A percentile compares a stretch with the other conserved stretches of the same genome.
These are phyloP conservation scores for Panicum virgatum DNA, from an alignment of 202 grass and related monocot genomes.

Conservation along the genomic window DNA sequence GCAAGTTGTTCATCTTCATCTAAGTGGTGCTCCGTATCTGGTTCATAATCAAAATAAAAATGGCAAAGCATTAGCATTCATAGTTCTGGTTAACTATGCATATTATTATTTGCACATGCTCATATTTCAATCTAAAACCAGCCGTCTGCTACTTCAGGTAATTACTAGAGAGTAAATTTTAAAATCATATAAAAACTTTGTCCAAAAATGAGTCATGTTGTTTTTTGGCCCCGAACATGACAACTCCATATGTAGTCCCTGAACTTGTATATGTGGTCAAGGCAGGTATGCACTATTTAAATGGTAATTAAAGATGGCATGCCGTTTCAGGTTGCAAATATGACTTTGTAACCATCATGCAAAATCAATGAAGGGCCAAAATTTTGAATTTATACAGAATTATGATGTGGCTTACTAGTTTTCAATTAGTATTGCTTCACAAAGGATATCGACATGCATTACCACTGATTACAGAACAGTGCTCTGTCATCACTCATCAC, in stretches of 20 bases:
- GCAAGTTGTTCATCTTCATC: slow-evolving; percentile 89
- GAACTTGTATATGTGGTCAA: not conserved
- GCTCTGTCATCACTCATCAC: not conserved
- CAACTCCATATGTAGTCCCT: not conserved
- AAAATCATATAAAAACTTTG: not conserved
- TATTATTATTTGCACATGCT: slow-evolving; percentile 25
- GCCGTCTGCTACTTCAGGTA: slow-evolving; percentile 9
- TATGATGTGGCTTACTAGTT: not conserved
- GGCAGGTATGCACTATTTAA: not conserved
- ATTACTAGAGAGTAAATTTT: slow-evolving; percentile 19
- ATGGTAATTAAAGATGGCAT: not conserved
- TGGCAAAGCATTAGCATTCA: slow-evolving; percentile 13
- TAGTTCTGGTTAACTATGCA: slow-evolving; percentile 1
- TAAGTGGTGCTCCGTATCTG: slow-evolving; percentile 32
- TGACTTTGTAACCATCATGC: not conserved
- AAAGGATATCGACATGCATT: slow-evolving; percentile 3
- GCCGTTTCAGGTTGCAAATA: not conserved
- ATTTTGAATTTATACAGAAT: too few species aligned
- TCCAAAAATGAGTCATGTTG: not conserved
- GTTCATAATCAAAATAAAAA: slow-evolving; percentile 32
- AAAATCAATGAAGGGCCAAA: not conserved
- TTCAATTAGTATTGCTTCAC: not conserved
- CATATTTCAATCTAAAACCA: slow-evolving; percentile 30
- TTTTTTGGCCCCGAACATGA: not conserved
- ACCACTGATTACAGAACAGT: not conserved